phyloP scores from a whole-genome alignment of 2,329 filamentous ascomycete genomes.

The Epichloe hybrida region DNA sequence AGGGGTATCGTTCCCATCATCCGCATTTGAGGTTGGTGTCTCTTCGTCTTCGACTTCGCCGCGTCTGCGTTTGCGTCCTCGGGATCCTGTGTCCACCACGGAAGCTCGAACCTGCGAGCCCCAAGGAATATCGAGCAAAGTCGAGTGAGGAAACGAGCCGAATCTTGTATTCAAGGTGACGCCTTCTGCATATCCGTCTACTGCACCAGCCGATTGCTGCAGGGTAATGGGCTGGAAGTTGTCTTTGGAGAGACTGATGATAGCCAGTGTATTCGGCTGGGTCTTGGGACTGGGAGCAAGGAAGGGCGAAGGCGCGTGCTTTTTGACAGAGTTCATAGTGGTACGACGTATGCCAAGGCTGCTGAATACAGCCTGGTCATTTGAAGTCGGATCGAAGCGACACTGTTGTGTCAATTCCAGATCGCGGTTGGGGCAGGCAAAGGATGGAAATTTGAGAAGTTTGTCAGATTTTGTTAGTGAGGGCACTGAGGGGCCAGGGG shows the following conservation, averaged over 20 bases:
- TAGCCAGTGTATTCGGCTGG: slow-evolving; percentile 53
- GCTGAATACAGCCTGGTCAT: background rate
- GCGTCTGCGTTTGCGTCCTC: slow-evolving; percentile 55
- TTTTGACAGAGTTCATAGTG: background rate
- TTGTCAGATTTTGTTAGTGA: too few relatives aligned
- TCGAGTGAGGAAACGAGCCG: slow-evolving; percentile 76
- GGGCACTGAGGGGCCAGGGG: too few relatives aligned
- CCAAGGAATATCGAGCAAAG: slow-evolving; percentile 68
- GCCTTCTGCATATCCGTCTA: slow-evolving; percentile 62
- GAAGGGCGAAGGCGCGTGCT: slow-evolving; percentile 51
- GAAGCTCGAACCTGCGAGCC: slow-evolving; percentile 86
- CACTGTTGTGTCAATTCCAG: background rate
- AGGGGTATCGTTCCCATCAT: slow-evolving; percentile 19
- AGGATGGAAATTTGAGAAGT: background rate
- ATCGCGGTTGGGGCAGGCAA: background rate
- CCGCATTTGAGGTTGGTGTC: slow-evolving; percentile 20
- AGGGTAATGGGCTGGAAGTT: slow-evolving; percentile 66
- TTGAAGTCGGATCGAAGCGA: background rate
- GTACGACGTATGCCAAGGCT: background rate
- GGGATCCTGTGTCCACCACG: slow-evolving; percentile 79
- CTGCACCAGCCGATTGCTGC: slow-evolving; percentile 43
- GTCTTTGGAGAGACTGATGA: slow-evolving; percentile 82
- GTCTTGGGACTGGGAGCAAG: slow-evolving; percentile 55
- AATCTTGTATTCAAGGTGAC: slow-evolving; percentile 84
- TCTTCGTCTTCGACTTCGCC: slow-evolving; percentile 30